These are phyloP conservation scores for Boletus rufocinnamomeus DNA, from an alignment of 768 basidiomycete genomes.

Conservation along the genomic window DNA sequence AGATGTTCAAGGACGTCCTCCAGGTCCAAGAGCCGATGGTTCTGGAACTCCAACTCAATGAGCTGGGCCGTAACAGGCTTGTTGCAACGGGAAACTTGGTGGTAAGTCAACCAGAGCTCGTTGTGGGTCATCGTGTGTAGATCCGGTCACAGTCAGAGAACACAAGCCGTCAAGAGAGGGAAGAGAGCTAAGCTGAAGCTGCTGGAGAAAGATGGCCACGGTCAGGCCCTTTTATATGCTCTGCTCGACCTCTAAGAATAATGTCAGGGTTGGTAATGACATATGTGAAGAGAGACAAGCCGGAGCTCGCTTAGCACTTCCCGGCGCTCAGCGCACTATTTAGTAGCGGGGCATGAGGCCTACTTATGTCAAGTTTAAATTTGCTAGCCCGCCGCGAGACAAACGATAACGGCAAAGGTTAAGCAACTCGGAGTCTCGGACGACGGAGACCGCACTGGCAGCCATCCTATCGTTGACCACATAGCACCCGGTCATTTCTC, in stretches of 20 bases:
- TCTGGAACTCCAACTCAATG: conserved; percentile 46
- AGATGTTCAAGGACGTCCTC: conserved; percentile 51
- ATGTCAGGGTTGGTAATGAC: conserved; percentile 2
- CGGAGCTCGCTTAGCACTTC: neutral
- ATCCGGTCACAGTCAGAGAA: neutral
- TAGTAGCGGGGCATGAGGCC: neutral
- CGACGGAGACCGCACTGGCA: neutral
- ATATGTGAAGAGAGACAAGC: conserved; percentile 3
- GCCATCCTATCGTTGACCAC: neutral
- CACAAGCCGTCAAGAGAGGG: neutral
- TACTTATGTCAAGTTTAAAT: neutral
- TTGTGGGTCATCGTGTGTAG: conserved; percentile 30
- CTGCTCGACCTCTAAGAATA: neutral
- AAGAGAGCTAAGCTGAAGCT: neutral
- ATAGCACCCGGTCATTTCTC: neutral
- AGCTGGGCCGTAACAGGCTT: conserved; percentile 47
- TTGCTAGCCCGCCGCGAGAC: neutral
- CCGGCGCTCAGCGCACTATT: neutral
- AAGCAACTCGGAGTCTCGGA: neutral
- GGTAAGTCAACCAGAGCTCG: conserved; percentile 52
- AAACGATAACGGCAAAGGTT: neutral
- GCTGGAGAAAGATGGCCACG: neutral
- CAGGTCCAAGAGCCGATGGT: conserved; percentile 43
- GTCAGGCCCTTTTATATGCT: conserved; percentile 13
- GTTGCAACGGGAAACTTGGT: conserved; percentile 45